Evolutionary conservation across 2,329 filamentous ascomycete species (phyloP), one percentile per base, ranked within the genome.

Genomic region (Penicillium glabrum): DNA sequence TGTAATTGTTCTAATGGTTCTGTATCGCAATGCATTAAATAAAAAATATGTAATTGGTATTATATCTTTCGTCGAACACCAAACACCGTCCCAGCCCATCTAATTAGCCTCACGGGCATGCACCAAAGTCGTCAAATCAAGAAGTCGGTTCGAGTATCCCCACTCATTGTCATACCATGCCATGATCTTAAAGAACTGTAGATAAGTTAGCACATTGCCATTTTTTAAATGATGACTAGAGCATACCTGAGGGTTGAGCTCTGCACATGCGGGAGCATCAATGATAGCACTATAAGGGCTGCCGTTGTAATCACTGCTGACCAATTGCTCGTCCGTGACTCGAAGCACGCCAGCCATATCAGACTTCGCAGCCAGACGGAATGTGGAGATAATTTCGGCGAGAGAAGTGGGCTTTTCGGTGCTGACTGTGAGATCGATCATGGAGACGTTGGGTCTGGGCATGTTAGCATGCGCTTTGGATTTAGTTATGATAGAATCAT

Each of bases 131-230:
- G 68, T 63, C 71, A 91, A 86, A 79, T 91, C 89, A 65, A 91
- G 80, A 70, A 91, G 86, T 82, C 89, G 91, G 81, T 91, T 91
- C 77, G 89, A 92, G 86, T 96, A 96, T 72, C 91, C 92, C 90
- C 90, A 96, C 85, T 96, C 91, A 82, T 96, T 96, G 83, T 93
- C 90, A 80, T 95, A 93, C 92, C 92, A 96, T 68, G 86, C 86
- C 77, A 96, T 88, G 62, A 96, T 85, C 86, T 96, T 96, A 83
- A 95, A 89, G 77, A 96, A 96, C 86, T 96, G 89, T n/a, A 9
- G 2, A 46, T 69, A 88, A 8, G 9, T 41, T 23, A 26, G 33
- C 26, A 13, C n/a, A 16, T 33, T 33, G 31, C 7, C 5, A 5
- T 3, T 7, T 33, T 16, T 7, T 2, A 33, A 33, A 16, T 2